Percentiles rank a stretch among this genome's conserved stretches.
phyloP scores from a whole-genome alignment of 768 basidiomycete species.

The Pleurotus pulmonarius region DNA sequence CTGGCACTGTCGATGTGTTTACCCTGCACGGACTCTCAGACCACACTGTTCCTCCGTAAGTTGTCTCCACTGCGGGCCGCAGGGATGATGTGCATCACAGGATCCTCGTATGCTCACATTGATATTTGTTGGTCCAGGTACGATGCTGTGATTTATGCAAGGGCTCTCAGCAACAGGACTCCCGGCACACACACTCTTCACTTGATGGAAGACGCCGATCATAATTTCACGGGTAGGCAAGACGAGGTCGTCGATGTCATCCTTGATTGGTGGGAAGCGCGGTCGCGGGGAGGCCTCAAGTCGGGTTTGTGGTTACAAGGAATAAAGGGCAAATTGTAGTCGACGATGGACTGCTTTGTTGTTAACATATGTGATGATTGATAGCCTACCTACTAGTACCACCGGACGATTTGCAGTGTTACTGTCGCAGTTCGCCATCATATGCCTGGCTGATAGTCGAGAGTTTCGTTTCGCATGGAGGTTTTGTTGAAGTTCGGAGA shows the following conservation, averaged over 20 bases:
- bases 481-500: too few species aligned
- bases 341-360: background rate
- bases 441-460: too few species aligned
- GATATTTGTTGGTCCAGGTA: constrained; percentile 37
- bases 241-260: constrained; percentile 68
- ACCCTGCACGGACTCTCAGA: constrained; percentile 77
- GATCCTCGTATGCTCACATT: background rate
- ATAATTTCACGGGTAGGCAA: constrained; percentile 69
- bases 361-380: background rate
- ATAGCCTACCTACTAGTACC: too few species aligned
- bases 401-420: too few species aligned
- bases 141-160: constrained; percentile 69
- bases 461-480: too few species aligned
- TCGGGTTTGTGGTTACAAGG: constrained; percentile 67
- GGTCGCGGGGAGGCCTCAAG: constrained; percentile 40
- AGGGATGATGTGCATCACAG: background rate
- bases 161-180: constrained; percentile 48
- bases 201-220: constrained; percentile 71
- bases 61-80: constrained; percentile 9
- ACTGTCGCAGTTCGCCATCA: too few species aligned
- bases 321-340: constrained; percentile 43
- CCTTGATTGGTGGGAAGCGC: constrained; percentile 61
- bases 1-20: constrained; percentile 58
- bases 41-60: constrained; percentile 65
- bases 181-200: constrained; percentile 72